A percentile compares a stretch with the other conserved stretches of the same genome.
These are phyloP conservation scores for Tetracladium setigerum DNA, from an alignment of 495 filamentous ascomycete genomes.

Conservation along the genomic window DNA sequence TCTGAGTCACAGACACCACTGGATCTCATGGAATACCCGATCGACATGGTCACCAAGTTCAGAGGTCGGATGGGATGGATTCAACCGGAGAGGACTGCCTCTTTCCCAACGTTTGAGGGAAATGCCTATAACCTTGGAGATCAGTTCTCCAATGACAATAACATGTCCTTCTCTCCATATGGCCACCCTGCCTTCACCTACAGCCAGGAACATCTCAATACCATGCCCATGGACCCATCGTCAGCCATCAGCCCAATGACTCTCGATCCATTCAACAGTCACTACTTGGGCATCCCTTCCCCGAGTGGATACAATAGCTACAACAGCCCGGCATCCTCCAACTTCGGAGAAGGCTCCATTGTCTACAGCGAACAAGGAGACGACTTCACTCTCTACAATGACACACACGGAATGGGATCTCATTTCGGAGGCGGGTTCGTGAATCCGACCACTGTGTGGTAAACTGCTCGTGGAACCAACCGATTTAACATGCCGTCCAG, in stretches of 20 bases:
- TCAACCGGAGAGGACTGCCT: slow-evolving; percentile 41
- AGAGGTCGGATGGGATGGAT: slow-evolving; percentile 55
- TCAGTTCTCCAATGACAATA: slow-evolving; percentile 27
- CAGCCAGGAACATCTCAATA: slow-evolving; percentile 46
- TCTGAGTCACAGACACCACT: slow-evolving; percentile 42
- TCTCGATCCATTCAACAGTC: slow-evolving; percentile 39
- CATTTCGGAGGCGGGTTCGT: slow-evolving; percentile 24
- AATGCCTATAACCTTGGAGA: slow-evolving; percentile 29
- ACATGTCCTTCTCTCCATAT: slow-evolving; percentile 33
- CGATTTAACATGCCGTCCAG: slow-evolving; percentile 24
- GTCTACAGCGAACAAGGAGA: slow-evolving; percentile 49
- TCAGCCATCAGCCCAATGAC: slow-evolving; percentile 38
- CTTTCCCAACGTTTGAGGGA: slow-evolving; percentile 43
- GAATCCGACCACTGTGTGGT: slow-evolving; percentile 20
- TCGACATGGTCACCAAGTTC: slow-evolving; percentile 52
- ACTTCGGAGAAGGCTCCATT: slow-evolving; percentile 39
- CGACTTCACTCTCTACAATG: slow-evolving; percentile 24
- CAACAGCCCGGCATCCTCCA: slow-evolving; percentile 44
- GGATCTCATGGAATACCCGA: slow-evolving; percentile 54
- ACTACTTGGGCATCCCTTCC: slow-evolving; percentile 49
- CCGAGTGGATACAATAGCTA: slow-evolving; percentile 43
- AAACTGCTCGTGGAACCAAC: slow-evolving; percentile 19
- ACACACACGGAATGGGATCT: slow-evolving; percentile 17
- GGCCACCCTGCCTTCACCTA: slow-evolving; percentile 46
- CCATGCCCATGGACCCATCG: slow-evolving; percentile 26